Evolutionary conservation across 305 asterid species (phyloP).

Genomic region (Fraxinus angustifolia): DNA sequence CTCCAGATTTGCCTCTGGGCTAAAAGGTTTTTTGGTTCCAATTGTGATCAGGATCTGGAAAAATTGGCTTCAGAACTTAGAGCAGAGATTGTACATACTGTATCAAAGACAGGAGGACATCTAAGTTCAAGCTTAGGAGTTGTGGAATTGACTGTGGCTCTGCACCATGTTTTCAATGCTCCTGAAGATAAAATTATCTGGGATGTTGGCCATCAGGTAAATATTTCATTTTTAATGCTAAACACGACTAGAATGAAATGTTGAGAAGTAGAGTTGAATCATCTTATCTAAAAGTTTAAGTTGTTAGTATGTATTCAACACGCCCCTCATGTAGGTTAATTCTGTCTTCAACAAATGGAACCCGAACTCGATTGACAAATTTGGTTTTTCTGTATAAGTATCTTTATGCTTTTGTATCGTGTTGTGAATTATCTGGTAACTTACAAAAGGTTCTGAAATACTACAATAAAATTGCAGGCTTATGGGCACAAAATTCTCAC

Average conservation of each 20-base stretch:
- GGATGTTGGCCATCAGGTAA: slow-evolving; percentile 79
- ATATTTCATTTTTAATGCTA: background rate
- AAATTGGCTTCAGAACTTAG: slow-evolving; percentile 50
- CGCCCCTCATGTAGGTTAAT: background rate
- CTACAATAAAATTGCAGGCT: slow-evolving; percentile 28
- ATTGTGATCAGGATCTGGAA: slow-evolving; percentile 42
- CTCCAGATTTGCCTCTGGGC: background rate
- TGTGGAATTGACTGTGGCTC: slow-evolving; percentile 60
- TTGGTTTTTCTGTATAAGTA: background rate
- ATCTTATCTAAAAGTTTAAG: background rate
- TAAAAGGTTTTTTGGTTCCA: background rate
- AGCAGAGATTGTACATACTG: slow-evolving; percentile 54
- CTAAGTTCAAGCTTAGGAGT: slow-evolving; percentile 65
- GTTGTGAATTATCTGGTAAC: background rate
- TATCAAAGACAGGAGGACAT: slow-evolving; percentile 68
- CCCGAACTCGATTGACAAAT: background rate
- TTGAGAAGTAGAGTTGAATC: background rate
- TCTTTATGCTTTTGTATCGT: background rate
- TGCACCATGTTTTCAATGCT: slow-evolving; percentile 58
- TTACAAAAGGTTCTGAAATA: background rate
- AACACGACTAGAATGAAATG: background rate
- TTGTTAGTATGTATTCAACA: background rate
- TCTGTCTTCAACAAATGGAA: background rate
- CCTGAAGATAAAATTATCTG: slow-evolving; percentile 69
- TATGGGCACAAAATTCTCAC: slow-evolving; percentile 67